phyloP scores from a whole-genome alignment of 2,329 filamentous ascomycete genomes.

The Verticillium nubilum region DNA sequence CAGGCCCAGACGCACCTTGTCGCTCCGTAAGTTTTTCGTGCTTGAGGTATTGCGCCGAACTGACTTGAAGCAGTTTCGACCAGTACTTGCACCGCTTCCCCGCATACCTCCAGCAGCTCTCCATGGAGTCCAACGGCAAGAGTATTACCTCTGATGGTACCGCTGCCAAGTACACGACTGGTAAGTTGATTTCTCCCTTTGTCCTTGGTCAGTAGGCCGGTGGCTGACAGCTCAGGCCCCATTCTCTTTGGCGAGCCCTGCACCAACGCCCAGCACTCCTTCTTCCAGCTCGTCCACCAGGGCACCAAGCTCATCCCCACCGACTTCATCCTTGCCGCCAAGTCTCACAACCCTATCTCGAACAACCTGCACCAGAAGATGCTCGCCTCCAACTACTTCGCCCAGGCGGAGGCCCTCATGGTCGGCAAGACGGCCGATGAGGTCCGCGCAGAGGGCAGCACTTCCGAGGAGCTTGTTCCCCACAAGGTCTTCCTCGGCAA shows the following conservation, averaged over 20 bases:
- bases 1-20: constrained; percentile 97
- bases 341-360: constrained; percentile 94
- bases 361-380: constrained; percentile 94
- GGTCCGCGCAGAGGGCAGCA: constrained; percentile 65
- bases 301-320: constrained; percentile 98
- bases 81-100: constrained; percentile 99
- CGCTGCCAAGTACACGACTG: constrained; percentile 95
- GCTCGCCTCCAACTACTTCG: constrained; percentile 88
- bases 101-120: constrained; percentile 96
- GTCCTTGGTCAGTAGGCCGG: not conserved
- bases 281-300: constrained; percentile 99
- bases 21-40: constrained; percentile 63
- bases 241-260: constrained; percentile 97
- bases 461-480: constrained; percentile 71
- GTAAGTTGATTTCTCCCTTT: constrained; percentile 18
- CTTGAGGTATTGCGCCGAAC: not conserved
- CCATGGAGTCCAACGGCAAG: constrained; percentile 99
- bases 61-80: constrained; percentile 64
- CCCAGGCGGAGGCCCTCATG: constrained; percentile 85
- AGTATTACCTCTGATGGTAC: constrained; percentile 84
- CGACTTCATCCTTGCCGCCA: constrained; percentile 93
- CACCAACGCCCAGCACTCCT: constrained; percentile 99
- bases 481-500: constrained; percentile 99
- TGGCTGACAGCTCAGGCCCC: constrained; percentile 43
- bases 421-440: constrained; percentile 80